Conservation (phyloP, 75 land plant genomes). For the Sequoiadendron giganteum region DNA sequence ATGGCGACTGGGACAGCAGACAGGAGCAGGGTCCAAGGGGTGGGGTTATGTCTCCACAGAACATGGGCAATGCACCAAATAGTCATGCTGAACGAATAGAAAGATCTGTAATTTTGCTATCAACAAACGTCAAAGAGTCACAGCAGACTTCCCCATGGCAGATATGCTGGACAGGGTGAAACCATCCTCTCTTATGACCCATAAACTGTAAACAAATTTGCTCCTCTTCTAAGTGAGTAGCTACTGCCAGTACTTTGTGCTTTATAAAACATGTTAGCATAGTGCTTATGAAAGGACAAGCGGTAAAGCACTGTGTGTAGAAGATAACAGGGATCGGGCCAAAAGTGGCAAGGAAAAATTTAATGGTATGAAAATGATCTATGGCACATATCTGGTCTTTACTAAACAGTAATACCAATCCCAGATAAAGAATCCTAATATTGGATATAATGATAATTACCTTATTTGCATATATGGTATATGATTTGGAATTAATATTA, state of each 20-base stretch:
- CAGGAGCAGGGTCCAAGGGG: too few species aligned
- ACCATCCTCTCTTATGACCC: too few species aligned
- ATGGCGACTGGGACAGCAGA: too few species aligned
- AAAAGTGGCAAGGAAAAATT: not conserved
- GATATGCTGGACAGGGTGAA: too few species aligned
- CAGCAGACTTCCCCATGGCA: too few species aligned
- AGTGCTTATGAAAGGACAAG: not conserved
- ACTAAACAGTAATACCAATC: not conserved
- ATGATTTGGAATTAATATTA: not conserved
- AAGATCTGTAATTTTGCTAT: too few species aligned
- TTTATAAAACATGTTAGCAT: not conserved
- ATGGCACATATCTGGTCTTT: not conserved
- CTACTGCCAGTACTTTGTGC: not conserved
- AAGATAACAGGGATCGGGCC: not conserved
- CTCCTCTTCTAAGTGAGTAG: not conserved
- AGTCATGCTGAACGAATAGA: too few species aligned
- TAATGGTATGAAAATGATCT: not conserved
- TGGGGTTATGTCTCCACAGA: too few species aligned
- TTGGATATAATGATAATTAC: not conserved
- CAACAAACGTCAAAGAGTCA: too few species aligned
- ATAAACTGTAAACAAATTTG: too few species aligned
- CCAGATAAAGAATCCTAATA: not conserved
- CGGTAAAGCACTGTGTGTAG: not conserved
- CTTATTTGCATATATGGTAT: not conserved
- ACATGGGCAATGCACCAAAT: too few species aligned